These are phyloP conservation scores for Corymbia citriodora DNA, from an alignment of 441 rosid genomes.

Conservation along the genomic window DNA sequence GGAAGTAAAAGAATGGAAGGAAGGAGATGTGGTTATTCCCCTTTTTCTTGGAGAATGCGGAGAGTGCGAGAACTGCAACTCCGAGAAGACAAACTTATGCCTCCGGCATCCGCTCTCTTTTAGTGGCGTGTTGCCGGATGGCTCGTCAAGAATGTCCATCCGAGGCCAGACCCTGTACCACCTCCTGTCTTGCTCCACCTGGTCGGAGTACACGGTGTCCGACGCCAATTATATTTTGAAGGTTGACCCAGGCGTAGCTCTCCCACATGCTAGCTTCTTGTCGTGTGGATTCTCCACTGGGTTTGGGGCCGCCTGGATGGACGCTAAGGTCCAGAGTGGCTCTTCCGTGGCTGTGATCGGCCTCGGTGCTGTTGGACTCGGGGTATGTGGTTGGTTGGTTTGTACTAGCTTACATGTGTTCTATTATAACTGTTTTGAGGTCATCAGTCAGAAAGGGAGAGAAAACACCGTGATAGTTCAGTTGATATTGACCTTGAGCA, in stretches of 20 bases:
- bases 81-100: conserved; percentile 27
- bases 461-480: neutral
- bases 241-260: conserved; percentile 4
- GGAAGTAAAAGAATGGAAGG: conserved; percentile 14
- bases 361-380: conserved; percentile 63
- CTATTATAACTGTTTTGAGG: neutral
- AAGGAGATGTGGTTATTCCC: conserved; percentile 43
- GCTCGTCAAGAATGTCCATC: conserved; percentile 38
- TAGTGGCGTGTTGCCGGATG: conserved; percentile 28
- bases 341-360: conserved; percentile 58
- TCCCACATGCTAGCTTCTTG: conserved; percentile 27
- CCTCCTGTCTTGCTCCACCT: conserved; percentile 29
- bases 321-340: conserved; percentile 33
- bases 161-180: conserved; percentile 25
- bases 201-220: conserved; percentile 33
- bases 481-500: neutral
- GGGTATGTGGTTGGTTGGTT: conserved; percentile 21
- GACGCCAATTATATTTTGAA: conserved; percentile 21
- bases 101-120: conserved; percentile 8
- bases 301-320: conserved; percentile 59
- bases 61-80: conserved; percentile 32
- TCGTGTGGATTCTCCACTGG: conserved; percentile 58
- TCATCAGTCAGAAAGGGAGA: neutral
- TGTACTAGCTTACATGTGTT: neutral
- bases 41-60: conserved; percentile 23